Evolutionary conservation across 805 yeast genomes (phyloP), one percentile per base, ranked within the genome.

Genomic region (Candida odintsovae): DNA sequence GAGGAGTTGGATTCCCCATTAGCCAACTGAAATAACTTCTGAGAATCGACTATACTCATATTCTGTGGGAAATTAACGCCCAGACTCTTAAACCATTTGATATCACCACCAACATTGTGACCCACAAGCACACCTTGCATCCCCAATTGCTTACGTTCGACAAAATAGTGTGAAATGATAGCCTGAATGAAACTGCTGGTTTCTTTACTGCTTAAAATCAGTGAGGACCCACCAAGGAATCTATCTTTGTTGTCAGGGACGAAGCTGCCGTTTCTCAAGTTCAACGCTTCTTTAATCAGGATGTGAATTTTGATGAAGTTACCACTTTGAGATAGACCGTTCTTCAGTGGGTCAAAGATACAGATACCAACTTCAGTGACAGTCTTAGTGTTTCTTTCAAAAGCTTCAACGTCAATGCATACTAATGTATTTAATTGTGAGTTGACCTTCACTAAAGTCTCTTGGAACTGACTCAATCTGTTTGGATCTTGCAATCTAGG

Each of bases 331-430:
- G 76, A 57, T 15, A 52, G 38, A 15, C 52, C 53, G 48, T 77
- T 80, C 38, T 62, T 67, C 21, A 74, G 56, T 6, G 85, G 84
- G 52, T 80, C 83, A 56, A 70, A 78, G 2, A 80, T 72, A 6
- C 80, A 64, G 2, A 80, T 66, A 1, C 86, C 86, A 40, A 80
- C 70, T 54, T 80, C 86, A 0, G 83, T 79, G 8, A 80, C 65
- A 8, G 61, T 47, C 19, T 64, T 55, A 13, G 62, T 64, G 50
- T 73, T 62, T 21, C 54, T 50, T 54, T 80, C 86, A 64, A 61
- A 78, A 0, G 83, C 83, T 57, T 80, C 86, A 2, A 78, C 65
- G 58, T 80, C 86, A 40, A 80, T 61, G 13, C 75, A 66, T 42
- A 79, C 65, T 11, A 58, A 38, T 3, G 48, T 38, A 28, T 50